phyloP scores from a whole-genome alignment of 345 rosid species.

The Microcos paniculata region DNA sequence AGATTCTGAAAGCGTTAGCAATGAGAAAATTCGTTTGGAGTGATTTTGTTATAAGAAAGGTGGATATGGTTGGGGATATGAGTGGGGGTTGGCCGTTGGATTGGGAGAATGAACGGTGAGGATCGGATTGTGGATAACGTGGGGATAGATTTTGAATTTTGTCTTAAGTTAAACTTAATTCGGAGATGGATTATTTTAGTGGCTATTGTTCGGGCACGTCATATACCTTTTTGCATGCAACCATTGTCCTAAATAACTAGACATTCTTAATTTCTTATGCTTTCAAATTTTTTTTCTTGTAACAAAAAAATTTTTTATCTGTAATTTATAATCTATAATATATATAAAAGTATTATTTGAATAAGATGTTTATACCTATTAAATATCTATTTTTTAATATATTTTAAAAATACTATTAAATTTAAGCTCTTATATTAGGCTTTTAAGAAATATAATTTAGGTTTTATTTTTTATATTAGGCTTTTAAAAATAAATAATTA shows the following conservation, averaged over 20 bases:
- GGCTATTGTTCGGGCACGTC: neutral
- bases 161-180: neutral
- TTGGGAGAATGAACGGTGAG: conserved; percentile 30
- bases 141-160: conserved; percentile 33
- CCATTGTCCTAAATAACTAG: neutral
- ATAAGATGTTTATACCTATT: too few species aligned
- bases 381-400: too few species aligned
- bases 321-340: too few species aligned
- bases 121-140: conserved; percentile 58
- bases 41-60: conserved; percentile 6
- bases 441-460: too few species aligned
- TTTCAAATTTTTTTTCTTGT: too few species aligned
- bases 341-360: too few species aligned
- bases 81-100: conserved; percentile 41
- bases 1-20: neutral
- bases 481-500: too few species aligned
- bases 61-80: conserved; percentile 69
- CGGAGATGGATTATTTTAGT: neutral
- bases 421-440: too few species aligned
- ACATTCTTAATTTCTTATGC: neutral
- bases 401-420: too few species aligned
- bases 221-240: neutral
- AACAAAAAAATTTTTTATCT: too few species aligned
- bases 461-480: too few species aligned
- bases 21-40: neutral